A percentile compares a stretch with the other conserved stretches of the same genome.
phyloP scores from a whole-genome alignment of 257 asterid species.

The Orobanche coerulescens region DNA sequence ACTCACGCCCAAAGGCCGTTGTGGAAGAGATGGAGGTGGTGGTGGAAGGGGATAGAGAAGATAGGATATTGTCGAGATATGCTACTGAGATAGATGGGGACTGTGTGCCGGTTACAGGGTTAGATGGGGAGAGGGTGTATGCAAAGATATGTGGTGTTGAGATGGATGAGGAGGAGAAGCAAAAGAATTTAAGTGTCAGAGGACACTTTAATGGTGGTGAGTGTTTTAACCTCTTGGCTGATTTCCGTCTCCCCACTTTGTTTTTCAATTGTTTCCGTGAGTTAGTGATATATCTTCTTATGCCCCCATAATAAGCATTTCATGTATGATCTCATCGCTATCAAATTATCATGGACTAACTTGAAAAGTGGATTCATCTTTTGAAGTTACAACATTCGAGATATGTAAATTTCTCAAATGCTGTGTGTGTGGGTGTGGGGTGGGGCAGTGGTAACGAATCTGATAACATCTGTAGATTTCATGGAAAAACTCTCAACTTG shows the following conservation, averaged over 20 bases:
- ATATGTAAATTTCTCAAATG: background rate
- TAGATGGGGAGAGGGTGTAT: slow-evolving; percentile 90
- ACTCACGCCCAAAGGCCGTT: slow-evolving; percentile 34
- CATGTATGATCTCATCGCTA: background rate
- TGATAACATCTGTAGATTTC: background rate
- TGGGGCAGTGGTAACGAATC: background rate
- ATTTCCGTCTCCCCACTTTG: background rate
- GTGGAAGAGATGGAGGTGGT: slow-evolving; percentile 41
- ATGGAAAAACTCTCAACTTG: background rate
- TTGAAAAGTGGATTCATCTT: slow-evolving; percentile 3
- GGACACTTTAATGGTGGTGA: slow-evolving; percentile 40
- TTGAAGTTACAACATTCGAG: background rate
- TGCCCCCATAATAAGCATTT: background rate
- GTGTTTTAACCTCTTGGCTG: slow-evolving; percentile 1
- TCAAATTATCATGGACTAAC: background rate
- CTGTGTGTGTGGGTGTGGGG: background rate
- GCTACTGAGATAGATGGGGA: slow-evolving; percentile 79
- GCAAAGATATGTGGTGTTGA: slow-evolving; percentile 58
- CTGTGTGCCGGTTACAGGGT: slow-evolving; percentile 80
- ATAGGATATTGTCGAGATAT: slow-evolving; percentile 59
- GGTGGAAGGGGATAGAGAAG: slow-evolving; percentile 37
- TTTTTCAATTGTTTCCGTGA: background rate
- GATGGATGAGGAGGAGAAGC: slow-evolving; percentile 34
- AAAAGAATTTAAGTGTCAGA: slow-evolving; percentile 34
- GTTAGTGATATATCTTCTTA: background rate